These are phyloP conservation scores for Tulasnella sp. DNA, from an alignment of 768 basidiomycete genomes.

Conservation along the genomic window DNA sequence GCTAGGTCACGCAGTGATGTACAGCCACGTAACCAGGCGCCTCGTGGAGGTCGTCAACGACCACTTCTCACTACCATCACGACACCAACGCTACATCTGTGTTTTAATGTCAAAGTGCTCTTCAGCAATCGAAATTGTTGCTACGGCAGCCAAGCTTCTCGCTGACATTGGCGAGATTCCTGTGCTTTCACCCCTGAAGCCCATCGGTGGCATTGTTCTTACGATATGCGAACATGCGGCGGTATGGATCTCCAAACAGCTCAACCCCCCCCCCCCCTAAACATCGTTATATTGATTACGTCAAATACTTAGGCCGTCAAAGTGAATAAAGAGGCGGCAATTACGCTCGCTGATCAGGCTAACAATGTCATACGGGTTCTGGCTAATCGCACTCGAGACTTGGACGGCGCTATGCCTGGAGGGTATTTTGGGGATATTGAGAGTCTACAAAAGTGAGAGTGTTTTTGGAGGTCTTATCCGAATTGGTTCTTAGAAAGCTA, in stretches of 20 bases:
- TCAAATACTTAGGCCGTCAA: not conserved
- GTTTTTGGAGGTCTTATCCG: not conserved
- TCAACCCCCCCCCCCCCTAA: not conserved
- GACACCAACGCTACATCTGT: too few relatives aligned
- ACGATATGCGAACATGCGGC: not conserved
- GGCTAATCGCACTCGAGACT: not conserved
- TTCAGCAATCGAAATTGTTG: not conserved
- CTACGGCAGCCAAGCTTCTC: not conserved
- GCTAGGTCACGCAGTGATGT: too few relatives aligned
- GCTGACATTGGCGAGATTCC: not conserved
- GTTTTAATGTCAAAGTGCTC: not conserved
- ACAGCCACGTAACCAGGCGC: too few relatives aligned
- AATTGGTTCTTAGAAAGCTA: not conserved
- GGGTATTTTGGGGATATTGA: not conserved
- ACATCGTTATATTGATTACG: not conserved
- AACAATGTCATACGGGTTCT: not conserved
- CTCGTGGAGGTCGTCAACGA: too few relatives aligned
- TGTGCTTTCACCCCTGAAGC: not conserved
- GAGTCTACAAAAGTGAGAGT: not conserved
- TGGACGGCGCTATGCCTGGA: not conserved
- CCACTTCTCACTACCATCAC: too few relatives aligned
- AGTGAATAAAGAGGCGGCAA: not conserved
- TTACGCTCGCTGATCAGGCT: not conserved
- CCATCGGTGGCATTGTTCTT: not conserved
- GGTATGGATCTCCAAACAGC: not conserved